Conservation (phyloP, 2,329 filamentous ascomycete genomes). For the Cercospora brassicicola region DNA sequence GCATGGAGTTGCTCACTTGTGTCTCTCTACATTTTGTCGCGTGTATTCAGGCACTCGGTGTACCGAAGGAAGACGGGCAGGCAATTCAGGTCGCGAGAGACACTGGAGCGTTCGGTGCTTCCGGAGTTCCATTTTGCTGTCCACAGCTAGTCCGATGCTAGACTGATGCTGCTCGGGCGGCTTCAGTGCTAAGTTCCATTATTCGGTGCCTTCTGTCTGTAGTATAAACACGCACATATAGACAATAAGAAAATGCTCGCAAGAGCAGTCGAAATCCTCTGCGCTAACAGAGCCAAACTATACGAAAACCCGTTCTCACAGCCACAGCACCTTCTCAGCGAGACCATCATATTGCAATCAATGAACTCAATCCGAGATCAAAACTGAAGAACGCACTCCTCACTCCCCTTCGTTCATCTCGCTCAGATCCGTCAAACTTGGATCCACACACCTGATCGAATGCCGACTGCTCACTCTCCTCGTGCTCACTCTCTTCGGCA, state of each 20-base stretch:
- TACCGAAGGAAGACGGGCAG: neutral
- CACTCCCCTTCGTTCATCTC: constrained; percentile 4
- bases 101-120: neutral
- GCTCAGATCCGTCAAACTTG: constrained; percentile 9
- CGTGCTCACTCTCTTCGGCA: constrained; percentile 7
- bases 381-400: neutral
- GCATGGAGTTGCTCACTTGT: neutral
- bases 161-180: neutral
- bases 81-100: neutral
- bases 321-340: neutral
- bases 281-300: neutral
- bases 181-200: neutral
- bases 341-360: neutral
- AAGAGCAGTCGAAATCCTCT: neutral
- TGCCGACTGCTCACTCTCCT: constrained; percentile 16
- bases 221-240: neutral
- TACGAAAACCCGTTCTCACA: neutral
- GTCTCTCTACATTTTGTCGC: neutral
- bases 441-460: constrained; percentile 16
- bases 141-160: neutral
- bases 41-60: neutral
- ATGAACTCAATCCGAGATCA: neutral
- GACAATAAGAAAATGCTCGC: neutral
- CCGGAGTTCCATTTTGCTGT: neutral
- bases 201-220: neutral